Percentiles rank a stretch among this genome's conserved stretches.
Evolutionary conservation across 352 stramenopile genomes (phyloP).

Genomic region (Globisporangium apiculatum): DNA sequence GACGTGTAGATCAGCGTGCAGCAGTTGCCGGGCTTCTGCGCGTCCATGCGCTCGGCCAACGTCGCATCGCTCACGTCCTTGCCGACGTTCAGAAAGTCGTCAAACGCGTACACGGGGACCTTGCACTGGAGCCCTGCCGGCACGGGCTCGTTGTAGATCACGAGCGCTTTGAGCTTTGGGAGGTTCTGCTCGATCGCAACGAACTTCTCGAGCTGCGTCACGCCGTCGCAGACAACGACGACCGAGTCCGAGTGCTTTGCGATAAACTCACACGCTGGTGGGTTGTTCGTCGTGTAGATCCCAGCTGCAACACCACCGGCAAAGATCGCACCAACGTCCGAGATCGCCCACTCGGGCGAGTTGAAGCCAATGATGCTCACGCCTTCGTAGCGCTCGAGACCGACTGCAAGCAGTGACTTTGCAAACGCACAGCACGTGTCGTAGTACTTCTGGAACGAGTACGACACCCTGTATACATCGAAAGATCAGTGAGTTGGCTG

Average conservation of each 20-base stretch:
- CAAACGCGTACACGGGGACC: slow-evolving; percentile 72
- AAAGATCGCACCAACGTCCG: slow-evolving; percentile 90
- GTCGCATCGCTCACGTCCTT: slow-evolving; percentile 52
- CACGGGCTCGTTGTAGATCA: slow-evolving; percentile 88
- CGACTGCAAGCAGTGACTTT: slow-evolving; percentile 71
- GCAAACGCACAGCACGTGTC: slow-evolving; percentile 66
- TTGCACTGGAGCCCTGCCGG: slow-evolving; percentile 55
- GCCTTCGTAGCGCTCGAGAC: slow-evolving; percentile 62
- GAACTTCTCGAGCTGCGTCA: slow-evolving; percentile 94
- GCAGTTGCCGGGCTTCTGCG: slow-evolving; percentile 80
- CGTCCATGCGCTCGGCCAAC: slow-evolving; percentile 67
- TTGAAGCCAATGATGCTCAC: slow-evolving; percentile 91
- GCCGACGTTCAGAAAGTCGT: slow-evolving; percentile 75
- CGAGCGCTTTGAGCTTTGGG: slow-evolving; percentile 90
- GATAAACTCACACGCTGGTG: slow-evolving; percentile 91
- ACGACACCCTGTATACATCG: slow-evolving; percentile 30
- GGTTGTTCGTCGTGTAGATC: slow-evolving; percentile 95
- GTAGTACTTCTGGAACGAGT: slow-evolving; percentile 77
- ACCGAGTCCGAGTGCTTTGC: slow-evolving; percentile 89
- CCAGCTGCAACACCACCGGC: slow-evolving; percentile 89
- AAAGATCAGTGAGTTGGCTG: slow-evolving; percentile 2
- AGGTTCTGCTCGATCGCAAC: slow-evolving; percentile 80
- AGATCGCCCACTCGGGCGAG: slow-evolving; percentile 90
- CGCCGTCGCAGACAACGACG: slow-evolving; percentile 90
- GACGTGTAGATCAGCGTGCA: slow-evolving; percentile 93